Evolutionary conservation across 2,329 filamentous ascomycete genomes (phyloP), one percentile per base, ranked within the genome.

Genomic region (Penicillium sp.): DNA sequence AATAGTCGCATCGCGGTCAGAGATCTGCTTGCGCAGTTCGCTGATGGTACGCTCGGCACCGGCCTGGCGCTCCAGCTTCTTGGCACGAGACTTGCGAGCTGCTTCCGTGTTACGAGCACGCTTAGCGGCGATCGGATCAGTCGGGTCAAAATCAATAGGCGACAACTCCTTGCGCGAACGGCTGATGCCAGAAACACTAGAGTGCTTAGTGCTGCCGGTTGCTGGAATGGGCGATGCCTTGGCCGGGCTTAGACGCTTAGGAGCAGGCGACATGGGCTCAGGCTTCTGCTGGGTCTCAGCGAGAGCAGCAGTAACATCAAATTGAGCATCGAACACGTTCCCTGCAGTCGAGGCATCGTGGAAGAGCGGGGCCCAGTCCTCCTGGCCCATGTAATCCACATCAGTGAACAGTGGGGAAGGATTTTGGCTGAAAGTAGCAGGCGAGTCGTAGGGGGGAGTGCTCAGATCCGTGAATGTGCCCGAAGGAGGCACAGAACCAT

Each of bases 61-160:
- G 49, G 89, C 86, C 55, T 93, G 80, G 62, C 87, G 84, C 69
- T 88, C 81, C 51, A 90, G 85, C 78, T 96, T 96, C 60, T 91
- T 87, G 67, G 91, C 87, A 46, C 93, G 87, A 53, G 91, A 96
- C 77, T 96, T 96, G 61, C 93, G 91, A 64, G 93, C 93, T 15
- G 93, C 93, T 71, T 95, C 83, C 7, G 91, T 96, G 73, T 97
- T 97, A 61, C 91, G 88, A 44, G 91, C 92, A 71, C 93, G 89
- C 85, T 97, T 97, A 80, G 92, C 84, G 17, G 90, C 91, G n/a
- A 88, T 71, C 8, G 82, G 83, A 66, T 97, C 92, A 34, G 64
- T 76, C 1, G 86, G 83, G 62, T 97, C 90, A 30, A 91, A 83
- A 54, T 88, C 77, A 69, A 96, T 92, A 6, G 87, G 86, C 56